Conservation (phyloP, 495 filamentous ascomycete species). For the Choiromyces venosus region DNA sequence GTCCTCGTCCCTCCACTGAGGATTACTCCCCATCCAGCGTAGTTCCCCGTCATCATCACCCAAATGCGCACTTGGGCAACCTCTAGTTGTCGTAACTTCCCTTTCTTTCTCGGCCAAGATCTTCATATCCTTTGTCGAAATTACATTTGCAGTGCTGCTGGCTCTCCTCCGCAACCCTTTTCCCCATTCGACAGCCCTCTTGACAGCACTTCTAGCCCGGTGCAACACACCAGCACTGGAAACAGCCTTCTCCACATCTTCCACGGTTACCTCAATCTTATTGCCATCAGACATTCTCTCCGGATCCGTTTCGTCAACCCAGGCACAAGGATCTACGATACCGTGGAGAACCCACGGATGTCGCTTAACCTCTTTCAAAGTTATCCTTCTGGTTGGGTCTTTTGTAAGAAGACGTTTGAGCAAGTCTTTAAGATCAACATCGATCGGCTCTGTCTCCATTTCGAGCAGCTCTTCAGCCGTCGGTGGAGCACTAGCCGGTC, state of each 20-base stretch:
- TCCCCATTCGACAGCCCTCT: conserved; percentile 49
- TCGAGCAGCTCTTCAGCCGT: conserved; percentile 53
- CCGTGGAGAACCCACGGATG: conserved; percentile 92
- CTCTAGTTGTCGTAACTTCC: conserved; percentile 25
- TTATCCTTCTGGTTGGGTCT: conserved; percentile 80
- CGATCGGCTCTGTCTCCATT: conserved; percentile 77
- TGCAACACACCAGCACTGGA: conserved; percentile 81
- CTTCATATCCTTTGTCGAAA: conserved; percentile 31
- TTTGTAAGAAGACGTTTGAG: conserved; percentile 77
- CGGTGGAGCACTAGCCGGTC: conserved; percentile 39
- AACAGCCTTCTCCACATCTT: conserved; percentile 85
- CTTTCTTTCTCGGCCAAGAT: conserved; percentile 27
- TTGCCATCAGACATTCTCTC: conserved; percentile 71
- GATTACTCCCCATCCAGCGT: conserved; percentile 37
- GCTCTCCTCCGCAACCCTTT: conserved; percentile 34
- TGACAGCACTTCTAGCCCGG: conserved; percentile 61
- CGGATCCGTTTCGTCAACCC: conserved; percentile 93
- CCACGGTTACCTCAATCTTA: conserved; percentile 85
- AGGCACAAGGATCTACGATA: conserved; percentile 64
- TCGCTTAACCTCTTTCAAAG: conserved; percentile 84
- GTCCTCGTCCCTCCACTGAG: conserved; percentile 32
- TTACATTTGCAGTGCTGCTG: conserved; percentile 33
- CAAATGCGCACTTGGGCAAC: conserved; percentile 19
- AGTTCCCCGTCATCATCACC: conserved; percentile 39
- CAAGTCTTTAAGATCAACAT: conserved; percentile 73